Evolutionary conservation across 495 filamentous ascomycete species (phyloP).

Genomic region (Hypomontagnella monticulosa): DNA sequence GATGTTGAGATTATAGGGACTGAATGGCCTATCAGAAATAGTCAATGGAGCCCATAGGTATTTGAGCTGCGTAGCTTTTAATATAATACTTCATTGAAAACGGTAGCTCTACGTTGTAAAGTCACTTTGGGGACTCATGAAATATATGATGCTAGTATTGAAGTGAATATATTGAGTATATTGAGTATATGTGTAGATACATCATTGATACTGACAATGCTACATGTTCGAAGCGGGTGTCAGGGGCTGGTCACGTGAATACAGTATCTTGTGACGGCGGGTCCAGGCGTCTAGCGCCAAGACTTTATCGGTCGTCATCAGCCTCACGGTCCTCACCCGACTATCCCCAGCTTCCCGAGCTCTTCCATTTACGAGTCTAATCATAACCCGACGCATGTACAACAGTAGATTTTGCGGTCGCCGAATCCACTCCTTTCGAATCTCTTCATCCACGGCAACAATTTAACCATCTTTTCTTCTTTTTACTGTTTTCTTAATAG

Average conservation of each 20-base stretch:
- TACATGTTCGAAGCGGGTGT: no score
- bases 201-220: no score
- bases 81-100: constrained; percentile 30
- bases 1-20: constrained; percentile 11
- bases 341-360: constrained; percentile 1
- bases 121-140: background rate
- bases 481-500: background rate
- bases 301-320: constrained; percentile 30
- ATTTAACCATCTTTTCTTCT: background rate
- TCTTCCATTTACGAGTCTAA: constrained; percentile 1
- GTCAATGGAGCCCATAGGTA: constrained; percentile 15
- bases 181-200: no score
- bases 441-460: background rate
- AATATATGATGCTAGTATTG: no score
- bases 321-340: constrained; percentile 13
- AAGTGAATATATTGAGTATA: no score
- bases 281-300: constrained; percentile 6
- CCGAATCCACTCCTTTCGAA: background rate
- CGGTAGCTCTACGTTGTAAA: background rate
- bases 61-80: constrained; percentile 22
- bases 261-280: background rate
- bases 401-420: background rate
- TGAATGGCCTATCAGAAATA: constrained; percentile 18
- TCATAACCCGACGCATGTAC: background rate
- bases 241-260: constrained; percentile 4